Evolutionary conservation across 2,329 filamentous ascomycete genomes (phyloP).

Genomic region (Metarhizium anisopliae): DNA sequence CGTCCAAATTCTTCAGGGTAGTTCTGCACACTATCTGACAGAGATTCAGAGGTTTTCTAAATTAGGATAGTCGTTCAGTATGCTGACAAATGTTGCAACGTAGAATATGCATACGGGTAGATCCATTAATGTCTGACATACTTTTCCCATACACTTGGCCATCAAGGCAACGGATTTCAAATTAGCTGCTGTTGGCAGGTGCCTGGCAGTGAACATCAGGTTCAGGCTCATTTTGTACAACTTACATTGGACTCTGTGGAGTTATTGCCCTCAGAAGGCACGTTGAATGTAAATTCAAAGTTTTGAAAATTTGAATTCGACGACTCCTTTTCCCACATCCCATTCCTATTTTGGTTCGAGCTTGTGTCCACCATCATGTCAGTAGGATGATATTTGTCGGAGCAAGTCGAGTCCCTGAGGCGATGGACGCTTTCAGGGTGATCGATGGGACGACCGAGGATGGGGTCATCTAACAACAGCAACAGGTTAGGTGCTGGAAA

Average conservation of each 20-base stretch:
- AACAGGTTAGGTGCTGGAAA: too few species aligned
- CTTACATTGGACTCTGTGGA: slow-evolving; percentile 24
- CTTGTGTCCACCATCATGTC: neutral
- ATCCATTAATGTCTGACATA: neutral
- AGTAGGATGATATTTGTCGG: neutral
- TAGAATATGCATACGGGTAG: neutral
- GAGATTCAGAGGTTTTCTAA: slow-evolving; percentile 23
- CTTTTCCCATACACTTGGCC: neutral
- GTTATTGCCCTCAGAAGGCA: slow-evolving; percentile 17
- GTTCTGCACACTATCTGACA: slow-evolving; percentile 31
- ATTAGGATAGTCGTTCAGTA: neutral
- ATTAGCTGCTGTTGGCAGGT: neutral
- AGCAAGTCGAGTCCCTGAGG: neutral
- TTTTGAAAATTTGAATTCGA: neutral
- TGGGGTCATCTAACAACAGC: too few species aligned
- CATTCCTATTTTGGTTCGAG: neutral
- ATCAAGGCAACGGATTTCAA: neutral
- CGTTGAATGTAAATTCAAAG: slow-evolving; percentile 27
- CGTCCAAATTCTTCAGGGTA: slow-evolving; percentile 35
- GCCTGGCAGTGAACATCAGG: neutral
- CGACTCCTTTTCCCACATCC: neutral
- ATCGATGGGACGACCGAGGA: neutral
- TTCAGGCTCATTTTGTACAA: neutral
- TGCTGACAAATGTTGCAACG: neutral
- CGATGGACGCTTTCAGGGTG: neutral